Evolutionary conservation across 306 rosid genomes (phyloP), one percentile per base, ranked within the genome.

Genomic region (Prunus mume): DNA sequence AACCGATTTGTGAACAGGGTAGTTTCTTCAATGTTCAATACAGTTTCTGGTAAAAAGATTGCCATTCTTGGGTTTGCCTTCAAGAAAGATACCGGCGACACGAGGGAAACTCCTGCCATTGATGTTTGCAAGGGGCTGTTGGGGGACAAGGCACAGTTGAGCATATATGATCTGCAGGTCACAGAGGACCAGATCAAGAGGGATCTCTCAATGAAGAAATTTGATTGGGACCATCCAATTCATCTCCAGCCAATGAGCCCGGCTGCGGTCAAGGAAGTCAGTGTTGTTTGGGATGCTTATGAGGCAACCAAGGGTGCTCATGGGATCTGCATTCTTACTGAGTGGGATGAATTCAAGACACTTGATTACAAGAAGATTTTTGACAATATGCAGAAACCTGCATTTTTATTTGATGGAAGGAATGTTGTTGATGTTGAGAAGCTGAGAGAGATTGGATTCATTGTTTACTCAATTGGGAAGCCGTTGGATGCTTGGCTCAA

Each of bases 341-440:
- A 92, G 84, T 92, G 97, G 96, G 96, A 92, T 28, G 96, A 90
- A 71, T 90, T 92, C 85, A 92, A 77, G 91, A 76, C 45, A 17
- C 86, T 92, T 68, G 97, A 90, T 87, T 92, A 73, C 78, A 77
- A 88, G 54, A 90, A 74, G 82, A 83, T 92, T 19, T 92, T 71
- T 82, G 75, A 87, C 12, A 79, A 69, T 14, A 90, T 92, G 96
- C 90, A 82, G 83, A 92, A 90, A 69, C 97, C 97, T 7, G 96
- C 97, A 20, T 92, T 88, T 86, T 86, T 90, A 56, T 92, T 92
- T 62, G 92, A 92, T 80, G 96, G 97, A 47, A 87, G 97, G 80
- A 90, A 85, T 76, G 73, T 92, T 28, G 79, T 88, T 79, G 72
- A 90, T 82, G 91, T 76, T 73, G 79, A 72, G 56, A 86, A 87